A percentile compares a stretch with the other conserved stretches of the same genome.
These are phyloP conservation scores for Annona squamosa DNA, from an alignment of 164 flowering plant genomes.

Conservation along the genomic window DNA sequence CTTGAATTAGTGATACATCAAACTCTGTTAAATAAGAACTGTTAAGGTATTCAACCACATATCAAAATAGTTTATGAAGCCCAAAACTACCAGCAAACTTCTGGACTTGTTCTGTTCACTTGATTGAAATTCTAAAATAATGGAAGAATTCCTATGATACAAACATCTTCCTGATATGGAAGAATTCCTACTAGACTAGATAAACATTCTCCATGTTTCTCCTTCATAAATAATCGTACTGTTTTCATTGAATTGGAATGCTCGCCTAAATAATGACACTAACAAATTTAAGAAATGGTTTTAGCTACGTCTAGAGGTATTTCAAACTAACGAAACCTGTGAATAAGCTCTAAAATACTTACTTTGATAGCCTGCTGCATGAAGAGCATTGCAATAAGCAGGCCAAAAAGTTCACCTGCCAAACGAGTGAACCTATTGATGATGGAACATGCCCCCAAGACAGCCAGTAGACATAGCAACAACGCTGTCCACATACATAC, in stretches of 20 bases:
- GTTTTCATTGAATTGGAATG: neutral
- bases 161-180: no score
- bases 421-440: conserved; percentile 86
- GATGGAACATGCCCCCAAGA: conserved; percentile 83
- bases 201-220: neutral
- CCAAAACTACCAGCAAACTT: neutral
- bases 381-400: conserved; percentile 88
- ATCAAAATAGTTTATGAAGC: neutral
- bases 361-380: conserved; percentile 94
- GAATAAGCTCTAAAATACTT: conserved; percentile 15
- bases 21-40: no score
- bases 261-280: neutral
- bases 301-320: neutral
- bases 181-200: neutral
- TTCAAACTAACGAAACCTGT: neutral
- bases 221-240: neutral
- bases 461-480: conserved; percentile 59
- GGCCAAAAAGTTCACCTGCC: conserved; percentile 87
- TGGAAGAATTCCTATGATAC: neutral
- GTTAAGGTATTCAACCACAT: neutral
- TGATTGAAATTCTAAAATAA: neutral
- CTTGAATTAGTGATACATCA: neutral
- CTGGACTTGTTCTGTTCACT: neutral
- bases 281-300: neutral
- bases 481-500: conserved; percentile 87